These are phyloP conservation scores for Globisporangium cylindrosporum DNA, from an alignment of 352 stramenopile genomes.

Conservation along the genomic window DNA sequence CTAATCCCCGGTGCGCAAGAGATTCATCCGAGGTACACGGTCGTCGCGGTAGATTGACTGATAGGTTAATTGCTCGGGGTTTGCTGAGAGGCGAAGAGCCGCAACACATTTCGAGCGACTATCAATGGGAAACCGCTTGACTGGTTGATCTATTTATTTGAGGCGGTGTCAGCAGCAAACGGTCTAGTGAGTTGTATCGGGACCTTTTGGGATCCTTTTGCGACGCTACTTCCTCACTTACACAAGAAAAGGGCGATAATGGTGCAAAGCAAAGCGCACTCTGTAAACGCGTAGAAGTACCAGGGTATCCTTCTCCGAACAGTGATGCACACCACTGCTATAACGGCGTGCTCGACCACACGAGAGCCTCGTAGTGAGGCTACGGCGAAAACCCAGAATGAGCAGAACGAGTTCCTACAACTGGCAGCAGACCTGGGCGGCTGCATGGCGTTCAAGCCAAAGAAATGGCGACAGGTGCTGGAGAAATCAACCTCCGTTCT, in stretches of 20 bases:
- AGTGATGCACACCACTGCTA: background rate
- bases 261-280: background rate
- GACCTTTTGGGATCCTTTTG: background rate
- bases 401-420: slow-evolving; percentile 39
- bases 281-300: background rate
- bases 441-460: slow-evolving; percentile 60
- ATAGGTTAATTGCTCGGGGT: background rate
- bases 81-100: background rate
- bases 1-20: slow-evolving; percentile 27
- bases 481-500: slow-evolving; percentile 34
- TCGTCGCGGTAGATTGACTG: slow-evolving; percentile 12
- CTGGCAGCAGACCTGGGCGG: slow-evolving; percentile 41
- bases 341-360: background rate
- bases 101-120: background rate
- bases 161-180: background rate
- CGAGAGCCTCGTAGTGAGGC: background rate
- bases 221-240: background rate
- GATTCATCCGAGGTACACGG: slow-evolving; percentile 27
- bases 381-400: background rate
- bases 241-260: background rate
- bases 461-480: slow-evolving; percentile 49
- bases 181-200: background rate
- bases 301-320: too few relatives aligned
- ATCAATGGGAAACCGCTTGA: background rate
- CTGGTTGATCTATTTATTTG: slow-evolving; percentile 1